Percentiles rank a stretch among this genome's conserved stretches.
Evolutionary conservation across 306 rosid genomes (phyloP).

Genomic region (Rosa chinensis): DNA sequence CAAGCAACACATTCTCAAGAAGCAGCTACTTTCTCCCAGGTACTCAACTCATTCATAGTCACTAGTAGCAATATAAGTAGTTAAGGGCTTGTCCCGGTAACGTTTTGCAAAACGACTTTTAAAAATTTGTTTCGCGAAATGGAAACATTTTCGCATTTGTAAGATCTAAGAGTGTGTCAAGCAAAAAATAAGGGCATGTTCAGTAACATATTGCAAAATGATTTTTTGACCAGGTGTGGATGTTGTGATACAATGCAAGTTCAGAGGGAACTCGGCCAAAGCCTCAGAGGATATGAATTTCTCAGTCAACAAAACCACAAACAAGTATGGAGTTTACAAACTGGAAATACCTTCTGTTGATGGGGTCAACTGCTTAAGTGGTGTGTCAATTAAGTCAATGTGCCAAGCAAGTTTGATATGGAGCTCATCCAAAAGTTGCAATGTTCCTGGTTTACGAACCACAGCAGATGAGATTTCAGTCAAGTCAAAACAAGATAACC

Average conservation of each 20-base stretch:
- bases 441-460: constrained; percentile 43
- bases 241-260: constrained; percentile 66
- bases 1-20: constrained; percentile 51
- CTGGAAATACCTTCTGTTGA: constrained; percentile 63
- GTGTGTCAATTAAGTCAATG: constrained; percentile 46
- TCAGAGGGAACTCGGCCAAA: constrained; percentile 51
- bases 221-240: constrained; percentile 48
- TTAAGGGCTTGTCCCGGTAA: neutral
- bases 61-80: neutral
- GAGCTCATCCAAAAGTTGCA: constrained; percentile 46
- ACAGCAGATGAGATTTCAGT: constrained; percentile 47
- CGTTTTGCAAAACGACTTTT: neutral
- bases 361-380: constrained; percentile 53
- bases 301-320: constrained; percentile 59
- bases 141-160: neutral
- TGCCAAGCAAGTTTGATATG: constrained; percentile 56
- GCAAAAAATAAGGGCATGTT: neutral
- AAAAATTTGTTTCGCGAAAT: too few relatives aligned
- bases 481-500: constrained; percentile 56
- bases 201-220: too few relatives aligned
- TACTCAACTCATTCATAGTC: constrained; percentile 20
- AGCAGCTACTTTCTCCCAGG: constrained; percentile 75
- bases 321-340: constrained; percentile 52
- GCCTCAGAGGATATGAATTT: constrained; percentile 45
- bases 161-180: neutral